These are phyloP conservation scores for Calvatia gigantea DNA, from an alignment of 768 basidiomycete genomes.

Conservation along the genomic window DNA sequence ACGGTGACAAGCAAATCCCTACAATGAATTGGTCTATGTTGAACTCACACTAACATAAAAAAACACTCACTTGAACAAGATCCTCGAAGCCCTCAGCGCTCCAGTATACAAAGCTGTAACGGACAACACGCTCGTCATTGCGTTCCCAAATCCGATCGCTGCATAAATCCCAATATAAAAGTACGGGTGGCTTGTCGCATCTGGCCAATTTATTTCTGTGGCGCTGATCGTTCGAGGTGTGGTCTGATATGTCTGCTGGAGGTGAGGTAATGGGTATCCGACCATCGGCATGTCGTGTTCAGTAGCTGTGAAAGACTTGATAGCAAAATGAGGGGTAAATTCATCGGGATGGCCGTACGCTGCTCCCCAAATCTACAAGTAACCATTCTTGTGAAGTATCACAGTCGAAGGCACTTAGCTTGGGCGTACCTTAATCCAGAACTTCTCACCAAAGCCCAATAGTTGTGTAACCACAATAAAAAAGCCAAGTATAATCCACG, in stretches of 20 bases:
- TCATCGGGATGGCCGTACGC: conserved; percentile 37
- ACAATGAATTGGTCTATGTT: conserved; percentile 13
- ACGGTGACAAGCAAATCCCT: conserved; percentile 62
- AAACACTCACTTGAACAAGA: conserved; percentile 35
- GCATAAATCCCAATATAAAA: conserved; percentile 73
- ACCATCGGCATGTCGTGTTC: conserved; percentile 36
- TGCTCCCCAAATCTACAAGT: conserved; percentile 59
- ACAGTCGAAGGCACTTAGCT: not conserved
- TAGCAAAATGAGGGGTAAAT: conserved; percentile 18
- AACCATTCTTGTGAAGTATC: not conserved
- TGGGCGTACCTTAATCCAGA: conserved; percentile 69
- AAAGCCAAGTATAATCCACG: conserved; percentile 51
- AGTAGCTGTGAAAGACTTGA: conserved; percentile 31
- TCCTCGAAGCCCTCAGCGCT: conserved; percentile 44
- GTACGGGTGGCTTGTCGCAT: conserved; percentile 56
- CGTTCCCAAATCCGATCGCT: conserved; percentile 50
- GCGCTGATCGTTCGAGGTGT: not conserved
- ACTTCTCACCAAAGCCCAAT: conserved; percentile 54
- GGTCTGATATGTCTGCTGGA: conserved; percentile 17
- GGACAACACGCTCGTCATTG: conserved; percentile 42
- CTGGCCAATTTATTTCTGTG: conserved; percentile 32
- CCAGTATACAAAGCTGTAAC: conserved; percentile 59
- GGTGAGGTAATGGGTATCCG: conserved; percentile 26
- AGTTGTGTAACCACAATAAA: conserved; percentile 50
- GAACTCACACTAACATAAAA: not conserved